These are phyloP conservation scores for Diaporthe velutina DNA, from an alignment of 2,329 filamentous ascomycete genomes.

Conservation along the genomic window DNA sequence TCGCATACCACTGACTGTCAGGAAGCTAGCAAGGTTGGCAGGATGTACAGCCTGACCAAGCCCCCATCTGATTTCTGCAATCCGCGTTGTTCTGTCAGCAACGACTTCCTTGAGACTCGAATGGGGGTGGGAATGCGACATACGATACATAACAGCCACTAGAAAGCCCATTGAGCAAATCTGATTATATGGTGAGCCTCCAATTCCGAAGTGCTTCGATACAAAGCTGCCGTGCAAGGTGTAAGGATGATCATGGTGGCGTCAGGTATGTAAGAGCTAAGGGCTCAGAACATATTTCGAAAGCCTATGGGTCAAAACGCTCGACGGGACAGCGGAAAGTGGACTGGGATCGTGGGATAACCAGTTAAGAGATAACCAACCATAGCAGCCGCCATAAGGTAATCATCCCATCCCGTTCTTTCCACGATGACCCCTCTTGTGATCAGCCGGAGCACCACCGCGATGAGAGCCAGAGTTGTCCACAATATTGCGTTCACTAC, in stretches of 20 bases:
- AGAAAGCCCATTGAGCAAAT: slow-evolving; percentile 41
- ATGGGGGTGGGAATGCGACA: neutral
- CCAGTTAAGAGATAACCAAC: slow-evolving; percentile 29
- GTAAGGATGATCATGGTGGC: neutral
- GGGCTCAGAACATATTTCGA: neutral
- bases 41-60: slow-evolving; percentile 38
- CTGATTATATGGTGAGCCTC: slow-evolving; percentile 32
- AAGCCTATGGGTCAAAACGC: neutral
- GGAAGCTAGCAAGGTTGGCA: slow-evolving; percentile 21
- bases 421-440: slow-evolving; percentile 41
- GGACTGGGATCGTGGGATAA: neutral
- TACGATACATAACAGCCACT: slow-evolving; percentile 40
- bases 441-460: slow-evolving; percentile 40
- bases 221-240: neutral
- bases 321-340: neutral
- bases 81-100: neutral
- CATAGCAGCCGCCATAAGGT: slow-evolving; percentile 41
- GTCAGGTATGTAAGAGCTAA: neutral
- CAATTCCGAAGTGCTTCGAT: neutral
- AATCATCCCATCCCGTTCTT: slow-evolving; percentile 42
- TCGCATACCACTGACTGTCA: slow-evolving; percentile 35
- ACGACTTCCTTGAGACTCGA: neutral
- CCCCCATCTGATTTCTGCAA: slow-evolving; percentile 43
- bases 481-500: slow-evolving; percentile 41
- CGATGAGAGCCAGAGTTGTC: slow-evolving; percentile 41